Conservation (phyloP, 495 filamentous ascomycete species). For the Xylaria telfairii region DNA sequence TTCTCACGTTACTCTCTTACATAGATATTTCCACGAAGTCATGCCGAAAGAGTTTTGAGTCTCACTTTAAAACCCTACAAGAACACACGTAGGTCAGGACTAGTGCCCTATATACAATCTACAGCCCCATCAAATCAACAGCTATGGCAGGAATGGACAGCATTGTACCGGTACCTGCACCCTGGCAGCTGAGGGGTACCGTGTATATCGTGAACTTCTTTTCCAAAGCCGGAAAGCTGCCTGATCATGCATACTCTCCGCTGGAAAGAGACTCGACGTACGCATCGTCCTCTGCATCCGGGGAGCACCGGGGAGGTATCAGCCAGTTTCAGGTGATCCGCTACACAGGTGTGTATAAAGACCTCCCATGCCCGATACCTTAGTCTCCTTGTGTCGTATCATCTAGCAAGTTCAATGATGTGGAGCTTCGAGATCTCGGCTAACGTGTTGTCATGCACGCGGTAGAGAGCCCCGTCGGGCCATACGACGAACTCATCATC, state of each 20-base stretch:
- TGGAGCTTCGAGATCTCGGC: too few species aligned
- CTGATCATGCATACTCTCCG: constrained; percentile 46
- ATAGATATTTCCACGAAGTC: background rate
- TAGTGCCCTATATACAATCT: background rate
- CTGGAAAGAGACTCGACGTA: constrained; percentile 45
- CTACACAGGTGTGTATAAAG: too few species aligned
- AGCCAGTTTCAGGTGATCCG: constrained; percentile 55
- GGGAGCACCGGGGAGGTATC: constrained; percentile 50
- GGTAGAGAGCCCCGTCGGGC: constrained; percentile 56
- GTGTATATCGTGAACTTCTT: constrained; percentile 45
- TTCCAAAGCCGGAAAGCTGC: constrained; percentile 32
- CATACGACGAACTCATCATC: constrained; percentile 59
- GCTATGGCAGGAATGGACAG: background rate
- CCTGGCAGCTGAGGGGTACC: constrained; percentile 49
- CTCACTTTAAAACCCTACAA: background rate
- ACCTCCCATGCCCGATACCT: too few species aligned
- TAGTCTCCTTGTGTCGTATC: too few species aligned
- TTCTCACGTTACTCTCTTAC: background rate
- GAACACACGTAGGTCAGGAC: background rate
- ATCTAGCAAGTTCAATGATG: too few species aligned
- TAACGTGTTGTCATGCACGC: too few species aligned
- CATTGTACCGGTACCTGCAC: constrained; percentile 38
- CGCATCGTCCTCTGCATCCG: constrained; percentile 36
- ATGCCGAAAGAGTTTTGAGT: background rate
- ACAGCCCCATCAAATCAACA: background rate